Percentiles rank a stretch among this genome's conserved stretches.
phyloP scores from a whole-genome alignment of 2,329 filamentous ascomycete species.

The Fusarium globosum region DNA sequence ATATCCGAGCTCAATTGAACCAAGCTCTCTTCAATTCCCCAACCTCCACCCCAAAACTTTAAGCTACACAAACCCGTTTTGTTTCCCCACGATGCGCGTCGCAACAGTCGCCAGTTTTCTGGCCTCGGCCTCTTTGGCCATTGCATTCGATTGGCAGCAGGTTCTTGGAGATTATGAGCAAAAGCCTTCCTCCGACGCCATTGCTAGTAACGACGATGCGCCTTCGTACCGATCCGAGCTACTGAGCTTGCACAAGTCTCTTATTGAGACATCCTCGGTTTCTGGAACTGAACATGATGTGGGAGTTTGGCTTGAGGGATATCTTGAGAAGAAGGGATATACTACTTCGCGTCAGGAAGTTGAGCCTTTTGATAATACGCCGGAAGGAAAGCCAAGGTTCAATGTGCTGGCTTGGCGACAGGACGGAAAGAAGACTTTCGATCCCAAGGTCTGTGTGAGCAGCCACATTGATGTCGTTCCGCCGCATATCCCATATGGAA shows the following conservation, averaged over 20 bases:
- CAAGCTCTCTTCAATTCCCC: conserved; percentile 13
- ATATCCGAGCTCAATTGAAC: conserved; percentile 27
- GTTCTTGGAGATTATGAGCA: conserved; percentile 1
- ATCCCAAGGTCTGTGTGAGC: conserved; percentile 72
- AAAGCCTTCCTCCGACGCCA: background rate
- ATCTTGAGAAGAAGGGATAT: conserved; percentile 66
- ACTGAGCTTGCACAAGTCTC: conserved; percentile 77
- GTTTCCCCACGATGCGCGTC: conserved; percentile 26
- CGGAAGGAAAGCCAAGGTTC: conserved; percentile 57
- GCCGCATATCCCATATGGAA: conserved; percentile 76
- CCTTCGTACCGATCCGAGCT: conserved; percentile 62
- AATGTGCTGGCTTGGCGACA: conserved; percentile 80
- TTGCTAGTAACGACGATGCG: conserved; percentile 17
- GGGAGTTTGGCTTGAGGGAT: conserved; percentile 74
- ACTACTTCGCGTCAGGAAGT: conserved; percentile 57
- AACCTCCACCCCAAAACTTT: conserved; percentile 15
- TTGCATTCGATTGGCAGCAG: conserved; percentile 25
- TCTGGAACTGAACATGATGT: conserved; percentile 75
- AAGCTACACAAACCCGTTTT: conserved; percentile 5
- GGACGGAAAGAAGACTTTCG: conserved; percentile 50
- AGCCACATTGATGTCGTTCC: conserved; percentile 87
- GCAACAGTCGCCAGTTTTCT: conserved; percentile 16
- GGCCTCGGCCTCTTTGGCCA: conserved; percentile 25
- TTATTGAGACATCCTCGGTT: conserved; percentile 80
- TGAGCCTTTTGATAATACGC: conserved; percentile 47